phyloP scores from a whole-genome alignment of 768 basidiomycete species.

The Mycena latifolia region DNA sequence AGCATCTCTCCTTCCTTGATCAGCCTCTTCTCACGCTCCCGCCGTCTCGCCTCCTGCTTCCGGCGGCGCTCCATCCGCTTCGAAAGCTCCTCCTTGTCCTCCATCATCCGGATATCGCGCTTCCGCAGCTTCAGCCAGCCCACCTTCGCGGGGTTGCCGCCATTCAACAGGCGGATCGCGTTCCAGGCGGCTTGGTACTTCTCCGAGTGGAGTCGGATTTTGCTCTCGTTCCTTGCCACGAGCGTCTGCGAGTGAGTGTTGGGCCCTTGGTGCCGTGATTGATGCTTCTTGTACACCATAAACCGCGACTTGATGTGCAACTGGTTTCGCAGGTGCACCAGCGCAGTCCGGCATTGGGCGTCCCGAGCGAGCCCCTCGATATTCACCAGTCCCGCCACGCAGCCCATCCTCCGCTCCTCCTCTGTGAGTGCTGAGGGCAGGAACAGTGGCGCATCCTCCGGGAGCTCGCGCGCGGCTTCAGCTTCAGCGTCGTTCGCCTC shows the following conservation, averaged over 20 bases:
- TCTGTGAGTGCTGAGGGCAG: slow-evolving; percentile 9
- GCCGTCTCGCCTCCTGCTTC: background rate
- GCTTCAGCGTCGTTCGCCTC: too few species aligned
- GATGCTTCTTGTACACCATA: slow-evolving; percentile 38
- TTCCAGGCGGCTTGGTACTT: slow-evolving; percentile 18
- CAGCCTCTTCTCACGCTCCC: background rate
- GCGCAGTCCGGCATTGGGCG: slow-evolving; percentile 22
- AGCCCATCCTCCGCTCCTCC: background rate
- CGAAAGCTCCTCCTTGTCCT: slow-evolving; percentile 15
- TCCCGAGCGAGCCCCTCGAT: slow-evolving; percentile 18
- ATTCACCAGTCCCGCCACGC: background rate
- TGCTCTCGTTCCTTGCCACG: background rate
- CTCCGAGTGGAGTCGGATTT: background rate
- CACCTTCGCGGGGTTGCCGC: background rate
- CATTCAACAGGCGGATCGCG: background rate
- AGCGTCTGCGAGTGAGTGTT: slow-evolving; percentile 23
- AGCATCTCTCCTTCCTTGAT: background rate
- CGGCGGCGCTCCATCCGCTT: background rate
- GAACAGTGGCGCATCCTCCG: slow-evolving; percentile 8
- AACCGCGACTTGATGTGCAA: slow-evolving; percentile 34
- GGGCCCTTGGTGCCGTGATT: slow-evolving; percentile 39
- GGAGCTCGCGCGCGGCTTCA: background rate
- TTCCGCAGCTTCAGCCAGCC: slow-evolving; percentile 4
- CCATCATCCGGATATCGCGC: slow-evolving; percentile 4
- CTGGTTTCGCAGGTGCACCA: slow-evolving; percentile 9